A percentile compares a stretch with the other conserved stretches of the same genome.
These are phyloP conservation scores for Xylaria scruposa DNA, from an alignment of 495 filamentous ascomycete genomes.

Conservation along the genomic window DNA sequence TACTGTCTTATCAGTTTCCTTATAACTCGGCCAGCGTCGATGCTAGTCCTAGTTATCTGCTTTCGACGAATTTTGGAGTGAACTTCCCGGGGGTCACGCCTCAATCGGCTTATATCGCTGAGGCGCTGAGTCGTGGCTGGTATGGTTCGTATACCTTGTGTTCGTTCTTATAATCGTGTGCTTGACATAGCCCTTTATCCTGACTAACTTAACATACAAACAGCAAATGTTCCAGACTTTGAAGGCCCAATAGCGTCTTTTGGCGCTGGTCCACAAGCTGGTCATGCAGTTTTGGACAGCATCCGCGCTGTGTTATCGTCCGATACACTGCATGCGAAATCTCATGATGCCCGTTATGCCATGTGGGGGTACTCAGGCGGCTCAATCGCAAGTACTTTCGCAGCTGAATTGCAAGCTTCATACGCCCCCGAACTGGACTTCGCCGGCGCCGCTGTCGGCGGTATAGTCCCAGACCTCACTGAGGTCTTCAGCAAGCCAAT, in stretches of 20 bases:
- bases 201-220: background rate
- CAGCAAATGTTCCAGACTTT: slow-evolving; percentile 50
- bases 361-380: slow-evolving; percentile 68
- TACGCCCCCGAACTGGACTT: slow-evolving; percentile 60
- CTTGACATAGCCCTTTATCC: background rate
- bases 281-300: slow-evolving; percentile 56
- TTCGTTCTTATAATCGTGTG: background rate
- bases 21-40: slow-evolving; percentile 49
- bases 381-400: slow-evolving; percentile 60
- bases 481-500: slow-evolving; percentile 30
- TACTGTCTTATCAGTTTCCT: slow-evolving; percentile 55
- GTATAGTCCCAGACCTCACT: slow-evolving; percentile 48
- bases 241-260: slow-evolving; percentile 53
- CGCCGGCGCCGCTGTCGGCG: slow-evolving; percentile 57
- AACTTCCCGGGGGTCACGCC: slow-evolving; percentile 33
- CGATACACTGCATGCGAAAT: background rate
- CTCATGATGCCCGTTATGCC: slow-evolving; percentile 36
- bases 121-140: slow-evolving; percentile 42
- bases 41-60: slow-evolving; percentile 37
- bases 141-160: slow-evolving; percentile 45
- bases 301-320: slow-evolving; percentile 50
- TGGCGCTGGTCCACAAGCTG: slow-evolving; percentile 49
- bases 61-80: background rate
- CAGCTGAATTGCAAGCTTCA: slow-evolving; percentile 54
- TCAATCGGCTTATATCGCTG: slow-evolving; percentile 35